Conservation (phyloP, 176 grass and related monocot genomes). For the Cymbopogon citratus region DNA sequence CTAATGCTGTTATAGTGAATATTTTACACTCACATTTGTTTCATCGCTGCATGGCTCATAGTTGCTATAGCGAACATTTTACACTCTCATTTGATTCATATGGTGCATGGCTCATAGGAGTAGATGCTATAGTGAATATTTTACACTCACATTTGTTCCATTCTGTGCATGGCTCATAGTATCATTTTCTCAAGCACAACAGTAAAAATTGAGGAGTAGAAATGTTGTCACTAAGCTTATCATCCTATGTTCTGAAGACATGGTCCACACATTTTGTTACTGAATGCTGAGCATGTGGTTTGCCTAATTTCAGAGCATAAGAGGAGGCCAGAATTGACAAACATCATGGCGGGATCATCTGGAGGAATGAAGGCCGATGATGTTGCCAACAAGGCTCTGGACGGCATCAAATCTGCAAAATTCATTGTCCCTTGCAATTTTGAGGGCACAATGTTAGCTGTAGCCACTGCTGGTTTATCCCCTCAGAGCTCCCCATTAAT, state of each 20-base stretch:
- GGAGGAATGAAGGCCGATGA: slow-evolving; percentile 72
- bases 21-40: background rate
- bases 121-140: background rate
- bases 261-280: background rate
- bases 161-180: background rate
- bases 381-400: slow-evolving; percentile 78
- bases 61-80: background rate
- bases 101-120: no score
- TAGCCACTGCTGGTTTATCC: slow-evolving; percentile 84
- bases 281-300: background rate
- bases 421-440: slow-evolving; percentile 93
- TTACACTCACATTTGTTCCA: background rate
- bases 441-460: slow-evolving; percentile 67
- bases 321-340: slow-evolving; percentile 75
- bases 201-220: background rate
- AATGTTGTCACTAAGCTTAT: background rate
- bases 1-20: background rate
- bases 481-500: slow-evolving; percentile 63
- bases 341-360: slow-evolving; percentile 70
- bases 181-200: background rate
- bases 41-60: background rate
- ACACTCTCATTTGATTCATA: background rate
- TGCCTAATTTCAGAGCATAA: slow-evolving; percentile 62
- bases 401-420: slow-evolving; percentile 71
- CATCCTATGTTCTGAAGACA: background rate